Evolutionary conservation across 306 rosid genomes (phyloP).

Genomic region (Sicyos baderoa): DNA sequence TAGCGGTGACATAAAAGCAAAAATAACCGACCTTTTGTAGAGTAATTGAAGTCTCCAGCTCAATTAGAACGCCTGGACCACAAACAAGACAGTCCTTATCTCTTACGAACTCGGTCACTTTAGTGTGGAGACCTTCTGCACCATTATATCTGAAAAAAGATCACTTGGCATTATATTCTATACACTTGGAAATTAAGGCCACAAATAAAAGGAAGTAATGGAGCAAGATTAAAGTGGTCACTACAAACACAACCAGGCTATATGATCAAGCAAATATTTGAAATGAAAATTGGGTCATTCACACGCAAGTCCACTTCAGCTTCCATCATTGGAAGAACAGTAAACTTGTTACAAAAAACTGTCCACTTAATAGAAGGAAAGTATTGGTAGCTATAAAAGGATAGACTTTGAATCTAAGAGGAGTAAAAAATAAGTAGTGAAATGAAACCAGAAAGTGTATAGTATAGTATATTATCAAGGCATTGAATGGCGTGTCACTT

Average conservation of each 20-base stretch:
- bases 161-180: slow-evolving; percentile 8
- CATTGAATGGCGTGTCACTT: too few species aligned
- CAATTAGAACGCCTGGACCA: slow-evolving; percentile 82
- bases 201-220: slow-evolving; percentile 1
- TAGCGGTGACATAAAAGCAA: slow-evolving; percentile 11
- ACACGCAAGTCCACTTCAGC: neutral
- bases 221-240: neutral
- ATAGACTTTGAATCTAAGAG: neutral
- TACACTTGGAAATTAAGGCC: neutral
- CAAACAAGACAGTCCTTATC: slow-evolving; percentile 92
- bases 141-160: slow-evolving; percentile 71
- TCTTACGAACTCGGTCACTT: slow-evolving; percentile 85
- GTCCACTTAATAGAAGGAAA: too few species aligned
- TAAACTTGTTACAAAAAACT: neutral
- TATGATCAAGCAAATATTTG: neutral
- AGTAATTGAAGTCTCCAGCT: slow-evolving; percentile 77
- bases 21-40: slow-evolving; percentile 57
- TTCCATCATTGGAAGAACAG: neutral
- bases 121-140: slow-evolving; percentile 81
- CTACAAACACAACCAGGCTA: neutral
- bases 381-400: neutral
- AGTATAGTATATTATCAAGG: too few species aligned
- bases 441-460: neutral
- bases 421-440: neutral
- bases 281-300: neutral